Evolutionary conservation across 164 flowering plant genomes (phyloP), one percentile per base, ranked within the genome.

Genomic region (Tinospora cordifolia): DNA sequence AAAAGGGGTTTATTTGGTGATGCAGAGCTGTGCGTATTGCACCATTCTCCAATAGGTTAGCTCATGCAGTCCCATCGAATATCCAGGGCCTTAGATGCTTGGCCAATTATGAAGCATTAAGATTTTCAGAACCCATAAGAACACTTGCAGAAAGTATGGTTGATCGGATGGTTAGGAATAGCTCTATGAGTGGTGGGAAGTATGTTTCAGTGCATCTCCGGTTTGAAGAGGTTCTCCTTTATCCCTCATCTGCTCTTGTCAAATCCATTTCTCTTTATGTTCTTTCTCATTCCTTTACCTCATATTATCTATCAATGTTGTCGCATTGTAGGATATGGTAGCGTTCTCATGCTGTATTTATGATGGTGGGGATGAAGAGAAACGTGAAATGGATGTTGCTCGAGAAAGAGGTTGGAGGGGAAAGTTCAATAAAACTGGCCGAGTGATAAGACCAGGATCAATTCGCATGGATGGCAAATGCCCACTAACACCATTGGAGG

Each of bases 331-430:
- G 99, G 99, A 92, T 79, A 92, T 94, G 99, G 99, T 94, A 66
- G 99, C 97, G 25, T 94, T 92, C 81, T 94, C 99, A 40, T 94
- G 99, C 75, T 94, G 99, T 79, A 84, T 81, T 65, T 94, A 94
- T 83, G 97, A 92, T 83, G 95, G 97, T 2, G 97, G 99, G 40
- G 91, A 86, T 75, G 96, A 86, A 74, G 99, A 94, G 81, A 92
- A 90, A 72, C 88, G 26, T 25, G 97, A 94, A 75, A 90, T 94
- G 99, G 99, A 92, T 80, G 77, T 81, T 71, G 93, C 90, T 67
- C 86, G 99, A 62, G 97, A 90, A 83, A 87, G 81, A 75, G 77
- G 97, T 57, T 92, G 99, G 99, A 84, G 93, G 79, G 96, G 96
- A 68, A 94, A 94, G 70, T 92, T 94, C 74, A 81, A 81, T 59